Conservation (phyloP, 2,329 filamentous ascomycete species). For the Alternaria infectoria region DNA sequence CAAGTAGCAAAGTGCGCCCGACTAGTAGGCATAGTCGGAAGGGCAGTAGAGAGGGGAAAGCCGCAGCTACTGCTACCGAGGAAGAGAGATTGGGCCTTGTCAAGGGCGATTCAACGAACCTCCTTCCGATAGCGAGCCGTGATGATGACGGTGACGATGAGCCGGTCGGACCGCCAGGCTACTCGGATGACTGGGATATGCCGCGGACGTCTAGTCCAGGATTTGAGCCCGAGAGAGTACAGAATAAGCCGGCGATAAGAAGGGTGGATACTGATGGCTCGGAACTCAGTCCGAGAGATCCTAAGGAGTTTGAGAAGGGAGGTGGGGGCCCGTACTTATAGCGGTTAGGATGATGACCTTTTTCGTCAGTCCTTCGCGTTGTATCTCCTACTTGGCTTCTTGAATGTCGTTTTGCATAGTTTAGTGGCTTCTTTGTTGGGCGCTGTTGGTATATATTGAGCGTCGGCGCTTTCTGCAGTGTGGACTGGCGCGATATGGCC, state of each 20-base stretch:
- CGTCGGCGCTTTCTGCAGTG: not conserved
- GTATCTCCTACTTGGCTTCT: not conserved
- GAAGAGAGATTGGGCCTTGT: constrained; percentile 85
- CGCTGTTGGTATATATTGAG: not conserved
- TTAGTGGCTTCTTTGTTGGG: no score
- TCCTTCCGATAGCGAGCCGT: constrained; percentile 37
- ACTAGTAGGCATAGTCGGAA: constrained; percentile 37
- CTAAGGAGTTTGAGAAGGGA: constrained; percentile 14
- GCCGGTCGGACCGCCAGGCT: constrained; percentile 16
- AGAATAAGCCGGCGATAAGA: not conserved
- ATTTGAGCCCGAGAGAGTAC: constrained; percentile 10
- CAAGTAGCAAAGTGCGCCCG: constrained; percentile 24
- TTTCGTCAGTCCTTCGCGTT: not conserved
- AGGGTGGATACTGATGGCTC: constrained; percentile 14
- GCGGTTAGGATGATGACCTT: not conserved
- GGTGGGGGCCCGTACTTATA: not conserved
- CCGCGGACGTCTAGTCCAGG: constrained; percentile 13
- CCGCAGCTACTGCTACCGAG: constrained; percentile 68
- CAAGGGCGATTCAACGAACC: constrained; percentile 66
- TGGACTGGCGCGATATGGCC: not conserved
- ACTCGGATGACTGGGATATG: constrained; percentile 24
- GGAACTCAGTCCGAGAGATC: constrained; percentile 1
- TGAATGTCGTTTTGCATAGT: constrained; percentile 6
- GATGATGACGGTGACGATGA: constrained; percentile 29
- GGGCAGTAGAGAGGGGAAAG: constrained; percentile 42